Evolutionary conservation across 192 early-diverging fungal genomes (phyloP).

Genomic region (Coemansia sp.): DNA sequence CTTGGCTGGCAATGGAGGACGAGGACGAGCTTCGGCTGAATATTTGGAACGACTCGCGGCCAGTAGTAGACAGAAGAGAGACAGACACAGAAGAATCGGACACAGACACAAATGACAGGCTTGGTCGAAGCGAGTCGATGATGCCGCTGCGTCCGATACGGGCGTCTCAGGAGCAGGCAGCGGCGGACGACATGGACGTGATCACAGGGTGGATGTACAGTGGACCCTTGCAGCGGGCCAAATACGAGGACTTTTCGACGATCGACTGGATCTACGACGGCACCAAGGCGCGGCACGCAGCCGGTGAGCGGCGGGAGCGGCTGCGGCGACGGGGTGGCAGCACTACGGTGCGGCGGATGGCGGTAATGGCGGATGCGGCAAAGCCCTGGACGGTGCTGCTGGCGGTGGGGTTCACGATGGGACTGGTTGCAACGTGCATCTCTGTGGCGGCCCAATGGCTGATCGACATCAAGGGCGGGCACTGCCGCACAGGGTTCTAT

Average conservation of each 20-base stretch:
- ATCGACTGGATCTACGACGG: slow-evolving; percentile 58
- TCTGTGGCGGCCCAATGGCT: slow-evolving; percentile 68
- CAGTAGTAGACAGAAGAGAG: background rate
- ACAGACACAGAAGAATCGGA: background rate
- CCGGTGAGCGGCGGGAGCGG: slow-evolving; percentile 22
- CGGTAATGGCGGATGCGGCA: slow-evolving; percentile 23
- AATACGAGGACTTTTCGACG: slow-evolving; percentile 55
- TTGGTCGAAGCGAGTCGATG: slow-evolving; percentile 11
- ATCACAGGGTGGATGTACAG: slow-evolving; percentile 55
- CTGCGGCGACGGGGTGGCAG: slow-evolving; percentile 10
- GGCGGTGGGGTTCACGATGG: slow-evolving; percentile 47
- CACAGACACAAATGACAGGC: slow-evolving; percentile 13
- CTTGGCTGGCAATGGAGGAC: slow-evolving; percentile 9
- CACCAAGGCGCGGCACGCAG: slow-evolving; percentile 39
- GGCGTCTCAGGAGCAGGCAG: slow-evolving; percentile 35
- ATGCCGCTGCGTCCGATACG: slow-evolving; percentile 36
- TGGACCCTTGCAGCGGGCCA: slow-evolving; percentile 48
- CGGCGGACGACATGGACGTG: slow-evolving; percentile 36
- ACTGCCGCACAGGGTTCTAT: slow-evolving; percentile 76
- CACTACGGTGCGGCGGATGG: too few relatives aligned
- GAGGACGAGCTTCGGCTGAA: background rate
- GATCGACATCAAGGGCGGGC: slow-evolving; percentile 80
- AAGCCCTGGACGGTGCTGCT: slow-evolving; percentile 47
- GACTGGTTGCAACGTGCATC: slow-evolving; percentile 44
- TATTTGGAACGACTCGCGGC: background rate